Percentiles rank a stretch among this genome's conserved stretches.
Conservation (phyloP, 2,329 filamentous ascomycete species). For the Alternaria metachromatica region DNA sequence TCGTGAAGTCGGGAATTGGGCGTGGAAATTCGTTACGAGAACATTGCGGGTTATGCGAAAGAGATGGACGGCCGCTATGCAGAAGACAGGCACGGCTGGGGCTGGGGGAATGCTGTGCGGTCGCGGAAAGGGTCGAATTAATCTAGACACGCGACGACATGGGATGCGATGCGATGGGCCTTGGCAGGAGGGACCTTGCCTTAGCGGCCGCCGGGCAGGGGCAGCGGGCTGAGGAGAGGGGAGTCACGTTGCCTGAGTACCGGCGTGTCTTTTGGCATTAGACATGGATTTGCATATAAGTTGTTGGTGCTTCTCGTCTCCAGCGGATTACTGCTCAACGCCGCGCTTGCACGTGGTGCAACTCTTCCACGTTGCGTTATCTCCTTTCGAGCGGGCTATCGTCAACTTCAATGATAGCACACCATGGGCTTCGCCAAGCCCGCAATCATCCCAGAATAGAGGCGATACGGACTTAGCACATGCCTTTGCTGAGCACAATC, state of each 20-base stretch:
- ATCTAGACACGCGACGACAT: slow-evolving; percentile 21
- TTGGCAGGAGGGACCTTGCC: slow-evolving; percentile 24
- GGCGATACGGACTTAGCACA: not conserved
- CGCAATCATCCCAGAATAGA: not conserved
- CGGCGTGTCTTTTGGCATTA: not conserved
- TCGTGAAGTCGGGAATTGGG: not conserved
- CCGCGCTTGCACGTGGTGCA: slow-evolving; percentile 5
- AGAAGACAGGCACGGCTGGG: not conserved
- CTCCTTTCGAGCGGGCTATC: not conserved
- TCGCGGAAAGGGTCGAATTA: slow-evolving; percentile 20
- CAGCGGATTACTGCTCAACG: not conserved
- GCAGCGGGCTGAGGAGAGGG: not conserved
- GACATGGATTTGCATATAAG: not conserved
- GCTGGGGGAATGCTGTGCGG: slow-evolving; percentile 4
- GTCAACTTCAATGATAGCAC: not conserved
- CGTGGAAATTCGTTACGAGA: slow-evolving; percentile 16
- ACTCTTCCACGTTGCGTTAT: slow-evolving; percentile 3
- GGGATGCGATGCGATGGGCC: slow-evolving; percentile 18
- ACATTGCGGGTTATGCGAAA: slow-evolving; percentile 20
- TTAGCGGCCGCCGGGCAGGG: slow-evolving; percentile 11
- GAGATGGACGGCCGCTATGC: not conserved
- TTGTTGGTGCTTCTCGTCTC: not conserved
- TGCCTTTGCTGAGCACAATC: not conserved
- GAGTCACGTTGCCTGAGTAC: not conserved
- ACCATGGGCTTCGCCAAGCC: not conserved